Evolutionary conservation across 2,329 filamentous ascomycete species (phyloP).

Genomic region (Aspergillus novoparasiticus): DNA sequence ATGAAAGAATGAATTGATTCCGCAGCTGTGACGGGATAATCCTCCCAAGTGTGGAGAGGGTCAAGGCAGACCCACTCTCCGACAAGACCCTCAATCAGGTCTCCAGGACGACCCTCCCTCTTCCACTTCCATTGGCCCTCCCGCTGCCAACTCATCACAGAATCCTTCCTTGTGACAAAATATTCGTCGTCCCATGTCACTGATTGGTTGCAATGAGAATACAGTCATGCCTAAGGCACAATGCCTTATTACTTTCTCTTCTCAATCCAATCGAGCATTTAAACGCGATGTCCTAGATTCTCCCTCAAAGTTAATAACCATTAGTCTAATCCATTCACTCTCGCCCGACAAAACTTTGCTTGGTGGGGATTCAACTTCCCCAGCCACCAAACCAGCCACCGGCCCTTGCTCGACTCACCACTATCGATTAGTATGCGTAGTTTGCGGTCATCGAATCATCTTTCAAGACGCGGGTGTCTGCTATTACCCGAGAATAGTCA

Average conservation of each 20-base stretch:
- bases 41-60: background rate
- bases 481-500: background rate
- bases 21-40: background rate
- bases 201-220: slow-evolving; percentile 1
- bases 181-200: background rate
- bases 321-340: background rate
- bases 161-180: slow-evolving; percentile 10
- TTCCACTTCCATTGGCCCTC: slow-evolving; percentile 11
- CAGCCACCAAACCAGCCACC: slow-evolving; percentile 14
- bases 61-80: background rate
- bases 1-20: background rate
- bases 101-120: slow-evolving; percentile 12
- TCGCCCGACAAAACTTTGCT: background rate
- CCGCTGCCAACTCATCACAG: slow-evolving; percentile 26
- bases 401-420: background rate
- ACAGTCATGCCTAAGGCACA: background rate
- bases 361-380: background rate
- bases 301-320: background rate
- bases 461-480: background rate
- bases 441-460: background rate
- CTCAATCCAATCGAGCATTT: background rate
- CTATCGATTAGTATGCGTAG: background rate
- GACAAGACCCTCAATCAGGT: background rate
- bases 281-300: background rate
- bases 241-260: background rate